These are phyloP conservation scores for Candida boidinii DNA, from an alignment of 805 yeast species.

Conservation along the genomic window DNA sequence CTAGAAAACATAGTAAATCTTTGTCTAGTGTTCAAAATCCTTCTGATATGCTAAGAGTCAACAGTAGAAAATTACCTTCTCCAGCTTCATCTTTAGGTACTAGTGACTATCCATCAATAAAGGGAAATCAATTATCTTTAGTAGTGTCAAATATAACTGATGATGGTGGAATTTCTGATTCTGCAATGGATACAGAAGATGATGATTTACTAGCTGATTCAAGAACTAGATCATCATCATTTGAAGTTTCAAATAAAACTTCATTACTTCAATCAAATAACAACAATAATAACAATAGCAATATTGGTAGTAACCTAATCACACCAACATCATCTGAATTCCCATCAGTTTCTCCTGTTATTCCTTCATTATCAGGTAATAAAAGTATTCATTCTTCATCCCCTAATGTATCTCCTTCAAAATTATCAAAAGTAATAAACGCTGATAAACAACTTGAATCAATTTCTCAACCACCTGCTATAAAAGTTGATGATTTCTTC, in stretches of 20 bases:
- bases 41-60: slow-evolving; percentile 28
- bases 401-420: slow-evolving; percentile 5
- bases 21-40: slow-evolving; percentile 38
- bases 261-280: slow-evolving; percentile 1
- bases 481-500: slow-evolving; percentile 6
- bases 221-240: slow-evolving; percentile 1
- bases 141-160: no score
- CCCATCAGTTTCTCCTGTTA: neutral
- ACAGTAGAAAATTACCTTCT: slow-evolving; percentile 1
- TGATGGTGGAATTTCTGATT: slow-evolving; percentile 14
- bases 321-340: neutral
- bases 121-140: no score
- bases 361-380: neutral
- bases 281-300: neutral
- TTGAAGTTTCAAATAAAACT: slow-evolving; percentile 5
- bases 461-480: slow-evolving; percentile 6
- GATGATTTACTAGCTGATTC: slow-evolving; percentile 6
- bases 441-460: neutral
- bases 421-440: slow-evolving; percentile 1
- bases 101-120: no score
- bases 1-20: slow-evolving; percentile 31
- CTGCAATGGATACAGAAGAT: slow-evolving; percentile 16
- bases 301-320: no score
- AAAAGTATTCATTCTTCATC: slow-evolving; percentile 3
- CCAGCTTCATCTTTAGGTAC: no score